phyloP scores from a whole-genome alignment of 371 early-diverging fungal species.

The Coemansia sp. region DNA sequence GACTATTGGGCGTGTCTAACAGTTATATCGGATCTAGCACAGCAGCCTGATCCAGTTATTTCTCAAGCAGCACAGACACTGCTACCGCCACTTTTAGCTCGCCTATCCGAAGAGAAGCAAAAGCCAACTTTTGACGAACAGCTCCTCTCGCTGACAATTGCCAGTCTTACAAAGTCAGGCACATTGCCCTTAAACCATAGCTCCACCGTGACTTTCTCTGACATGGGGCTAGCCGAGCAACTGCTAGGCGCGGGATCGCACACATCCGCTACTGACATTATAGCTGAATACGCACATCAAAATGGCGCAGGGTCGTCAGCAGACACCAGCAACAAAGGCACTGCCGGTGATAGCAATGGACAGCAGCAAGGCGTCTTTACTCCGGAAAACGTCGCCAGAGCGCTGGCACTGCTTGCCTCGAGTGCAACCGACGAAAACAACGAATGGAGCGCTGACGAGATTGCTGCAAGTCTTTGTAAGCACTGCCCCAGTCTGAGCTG shows the following conservation, averaged over 20 bases:
- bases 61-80: constrained; percentile 21
- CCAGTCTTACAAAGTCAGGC: constrained; percentile 17
- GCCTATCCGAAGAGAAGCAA: constrained; percentile 26
- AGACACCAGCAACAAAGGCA: neutral
- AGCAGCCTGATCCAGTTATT: constrained; percentile 3
- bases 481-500: constrained; percentile 35
- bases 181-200: neutral
- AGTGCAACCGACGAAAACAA: constrained; percentile 10
- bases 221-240: constrained; percentile 49
- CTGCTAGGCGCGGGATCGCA: constrained; percentile 31
- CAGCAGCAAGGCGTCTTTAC: constrained; percentile 4
- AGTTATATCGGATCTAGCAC: constrained; percentile 18
- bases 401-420: constrained; percentile 44
- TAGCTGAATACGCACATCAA: constrained; percentile 19
- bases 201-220: neutral
- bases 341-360: constrained; percentile 10
- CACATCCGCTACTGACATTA: constrained; percentile 28
- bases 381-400: constrained; percentile 37
- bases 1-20: constrained; percentile 40
- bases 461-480: constrained; percentile 31
- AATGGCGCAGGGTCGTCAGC: neutral
- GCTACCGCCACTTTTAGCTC: constrained; percentile 23
- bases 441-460: constrained; percentile 26
- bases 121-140: constrained; percentile 11
- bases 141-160: constrained; percentile 20